phyloP scores from a whole-genome alignment of 2,329 filamentous ascomycete genomes.

The Stagonosporopsis chrysanthemi region DNA sequence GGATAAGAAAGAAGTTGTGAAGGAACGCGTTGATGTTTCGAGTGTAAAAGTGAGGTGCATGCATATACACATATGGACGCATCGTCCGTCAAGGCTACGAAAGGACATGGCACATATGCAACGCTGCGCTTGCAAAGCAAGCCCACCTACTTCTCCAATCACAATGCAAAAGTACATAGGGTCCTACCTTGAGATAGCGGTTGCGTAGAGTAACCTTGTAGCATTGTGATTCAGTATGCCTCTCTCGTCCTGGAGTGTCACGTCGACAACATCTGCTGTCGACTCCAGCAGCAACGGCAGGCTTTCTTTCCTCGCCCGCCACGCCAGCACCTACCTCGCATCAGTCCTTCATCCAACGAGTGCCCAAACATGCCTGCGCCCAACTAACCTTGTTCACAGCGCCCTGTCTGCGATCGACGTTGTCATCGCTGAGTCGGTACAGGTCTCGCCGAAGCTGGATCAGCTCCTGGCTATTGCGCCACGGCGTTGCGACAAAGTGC shows the following conservation, averaged over 20 bases:
- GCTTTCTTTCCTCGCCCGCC: slow-evolving; percentile 41
- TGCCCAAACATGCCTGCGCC: neutral
- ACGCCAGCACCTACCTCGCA: slow-evolving; percentile 42
- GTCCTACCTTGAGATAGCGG: slow-evolving; percentile 73
- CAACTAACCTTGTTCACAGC: slow-evolving; percentile 51
- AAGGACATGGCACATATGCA: too few species aligned
- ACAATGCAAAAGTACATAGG: neutral
- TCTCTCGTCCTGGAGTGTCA: slow-evolving; percentile 68
- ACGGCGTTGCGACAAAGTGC: slow-evolving; percentile 73
- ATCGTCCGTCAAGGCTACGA: too few species aligned
- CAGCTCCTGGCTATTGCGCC: slow-evolving; percentile 72
- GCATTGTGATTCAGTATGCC: slow-evolving; percentile 62
- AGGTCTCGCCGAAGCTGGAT: slow-evolving; percentile 70
- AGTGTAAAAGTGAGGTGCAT: neutral
- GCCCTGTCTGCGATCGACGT: slow-evolving; percentile 38
- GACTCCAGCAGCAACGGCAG: slow-evolving; percentile 81
- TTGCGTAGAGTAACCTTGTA: slow-evolving; percentile 73
- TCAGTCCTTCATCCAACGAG: slow-evolving; percentile 23
- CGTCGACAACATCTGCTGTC: slow-evolving; percentile 75
- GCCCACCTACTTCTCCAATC: neutral
- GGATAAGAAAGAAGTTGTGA: too few species aligned
- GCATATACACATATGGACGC: too few species aligned
- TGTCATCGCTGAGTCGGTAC: slow-evolving; percentile 56
- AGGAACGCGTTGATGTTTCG: too few species aligned
- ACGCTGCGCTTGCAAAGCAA: neutral